Evolutionary conservation across 306 rosid genomes (phyloP).

Genomic region (Prunus kanzakura): DNA sequence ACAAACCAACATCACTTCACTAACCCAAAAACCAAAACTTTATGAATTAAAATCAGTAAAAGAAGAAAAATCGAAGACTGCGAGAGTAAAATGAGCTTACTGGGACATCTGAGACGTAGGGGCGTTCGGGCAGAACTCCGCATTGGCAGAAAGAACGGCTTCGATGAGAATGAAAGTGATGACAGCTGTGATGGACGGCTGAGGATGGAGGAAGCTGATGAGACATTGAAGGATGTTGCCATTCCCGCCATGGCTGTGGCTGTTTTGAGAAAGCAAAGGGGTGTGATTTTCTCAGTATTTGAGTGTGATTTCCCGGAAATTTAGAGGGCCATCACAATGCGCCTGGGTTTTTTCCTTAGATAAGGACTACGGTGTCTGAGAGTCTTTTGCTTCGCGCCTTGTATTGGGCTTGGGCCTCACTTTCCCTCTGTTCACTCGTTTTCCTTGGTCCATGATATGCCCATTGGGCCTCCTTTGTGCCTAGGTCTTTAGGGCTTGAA

Average conservation of each 20-base stretch:
- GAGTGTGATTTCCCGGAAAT: background rate
- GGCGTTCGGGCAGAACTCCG: conserved; percentile 19
- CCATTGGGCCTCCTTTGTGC: background rate
- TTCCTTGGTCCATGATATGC: background rate
- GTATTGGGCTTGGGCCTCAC: background rate
- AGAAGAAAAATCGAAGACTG: background rate
- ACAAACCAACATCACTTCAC: background rate
- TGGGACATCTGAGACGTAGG: conserved; percentile 38
- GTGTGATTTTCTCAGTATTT: background rate
- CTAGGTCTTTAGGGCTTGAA: too few relatives aligned
- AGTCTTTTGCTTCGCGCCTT: background rate
- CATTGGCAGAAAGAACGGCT: conserved; percentile 39
- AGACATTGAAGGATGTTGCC: conserved; percentile 38
- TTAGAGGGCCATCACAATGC: background rate
- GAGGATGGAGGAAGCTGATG: conserved; percentile 41
- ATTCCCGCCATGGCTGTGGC: conserved; percentile 54
- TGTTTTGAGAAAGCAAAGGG: background rate
- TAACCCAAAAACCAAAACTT: background rate
- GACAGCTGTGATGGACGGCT: conserved; percentile 25
- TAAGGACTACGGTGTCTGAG: background rate
- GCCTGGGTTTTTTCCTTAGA: background rate
- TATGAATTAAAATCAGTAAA: too few relatives aligned
- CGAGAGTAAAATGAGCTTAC: conserved; percentile 35
- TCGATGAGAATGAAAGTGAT: conserved; percentile 34
- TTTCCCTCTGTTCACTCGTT: background rate